Conservation (phyloP, 108 stramenopile genomes). For the Fragilariopsis cylindrus region DNA sequence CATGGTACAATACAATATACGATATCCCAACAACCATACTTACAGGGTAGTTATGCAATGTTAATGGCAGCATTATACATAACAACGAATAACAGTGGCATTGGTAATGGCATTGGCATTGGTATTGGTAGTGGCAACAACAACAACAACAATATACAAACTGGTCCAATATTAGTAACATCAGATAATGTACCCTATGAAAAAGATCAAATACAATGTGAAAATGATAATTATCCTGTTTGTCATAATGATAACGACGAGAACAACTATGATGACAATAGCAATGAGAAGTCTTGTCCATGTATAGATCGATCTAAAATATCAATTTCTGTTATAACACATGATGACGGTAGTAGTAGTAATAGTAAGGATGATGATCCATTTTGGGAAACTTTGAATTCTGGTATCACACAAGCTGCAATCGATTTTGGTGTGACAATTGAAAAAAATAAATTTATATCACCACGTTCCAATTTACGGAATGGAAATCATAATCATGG, state of each 20-base stretch:
- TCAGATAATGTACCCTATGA: neutral
- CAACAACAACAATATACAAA: neutral
- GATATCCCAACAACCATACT: constrained; percentile 16
- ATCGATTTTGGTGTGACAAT: neutral
- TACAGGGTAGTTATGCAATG: constrained; percentile 28
- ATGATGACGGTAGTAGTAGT: neutral
- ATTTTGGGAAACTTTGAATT: constrained; percentile 1
- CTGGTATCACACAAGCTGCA: neutral
- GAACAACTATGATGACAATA: neutral
- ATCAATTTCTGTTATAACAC: constrained; percentile 4
- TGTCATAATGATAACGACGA: neutral
- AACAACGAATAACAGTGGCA: constrained; percentile 19
- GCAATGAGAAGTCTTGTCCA: neutral
- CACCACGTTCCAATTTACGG: no score
- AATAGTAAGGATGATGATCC: neutral
- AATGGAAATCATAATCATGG: neutral
- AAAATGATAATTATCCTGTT: constrained; percentile 16
- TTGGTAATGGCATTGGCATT: neutral
- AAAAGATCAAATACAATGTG: neutral
- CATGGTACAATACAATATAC: constrained; percentile 25
- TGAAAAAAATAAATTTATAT: constrained; percentile 1
- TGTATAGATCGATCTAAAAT: constrained; percentile 4
- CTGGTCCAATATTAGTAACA: neutral
- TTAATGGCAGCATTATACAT: constrained; percentile 29
- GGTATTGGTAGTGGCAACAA: neutral